These are phyloP conservation scores for Boletus fagicola DNA, from an alignment of 768 basidiomycete species.

Conservation along the genomic window DNA sequence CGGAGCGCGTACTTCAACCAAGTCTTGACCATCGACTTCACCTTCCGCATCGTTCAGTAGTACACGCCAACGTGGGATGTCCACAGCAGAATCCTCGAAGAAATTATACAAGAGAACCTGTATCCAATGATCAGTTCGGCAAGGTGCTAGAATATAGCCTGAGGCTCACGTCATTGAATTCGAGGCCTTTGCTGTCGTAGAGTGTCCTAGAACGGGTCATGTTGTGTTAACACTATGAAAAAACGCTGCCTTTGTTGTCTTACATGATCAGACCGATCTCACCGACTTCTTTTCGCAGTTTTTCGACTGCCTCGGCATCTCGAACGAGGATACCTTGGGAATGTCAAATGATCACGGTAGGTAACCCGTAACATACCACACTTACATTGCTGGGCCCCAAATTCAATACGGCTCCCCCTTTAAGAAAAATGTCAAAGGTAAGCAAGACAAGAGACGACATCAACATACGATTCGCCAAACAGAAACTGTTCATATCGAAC, in stretches of 20 bases:
- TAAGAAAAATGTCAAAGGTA: slow-evolving; percentile 10
- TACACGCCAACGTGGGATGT: slow-evolving; percentile 56
- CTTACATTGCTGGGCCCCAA: slow-evolving; percentile 66
- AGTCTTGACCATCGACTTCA: slow-evolving; percentile 8
- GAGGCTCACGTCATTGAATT: slow-evolving; percentile 22
- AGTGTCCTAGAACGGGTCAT: slow-evolving; percentile 23
- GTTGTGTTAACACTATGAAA: background rate
- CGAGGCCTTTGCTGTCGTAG: slow-evolving; percentile 35
- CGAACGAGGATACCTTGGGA: slow-evolving; percentile 68
- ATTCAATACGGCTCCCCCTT: slow-evolving; percentile 51
- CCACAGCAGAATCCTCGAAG: slow-evolving; percentile 60
- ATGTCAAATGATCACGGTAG: background rate
- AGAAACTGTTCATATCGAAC: slow-evolving; percentile 55
- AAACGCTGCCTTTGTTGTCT: slow-evolving; percentile 10
- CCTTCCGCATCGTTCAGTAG: slow-evolving; percentile 44
- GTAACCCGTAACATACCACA: background rate
- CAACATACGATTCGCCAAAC: slow-evolving; percentile 45
- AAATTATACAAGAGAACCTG: slow-evolving; percentile 76
- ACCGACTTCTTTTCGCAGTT: slow-evolving; percentile 51
- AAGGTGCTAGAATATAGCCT: background rate
- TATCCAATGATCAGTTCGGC: background rate
- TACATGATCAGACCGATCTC: slow-evolving; percentile 60
- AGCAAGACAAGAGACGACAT: background rate
- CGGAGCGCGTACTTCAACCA: slow-evolving; percentile 35
- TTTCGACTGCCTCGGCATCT: slow-evolving; percentile 48